Evolutionary conservation across 192 early-diverging fungal genomes (phyloP), one percentile per base, ranked within the genome.

Genomic region (Coemansia sp.): DNA sequence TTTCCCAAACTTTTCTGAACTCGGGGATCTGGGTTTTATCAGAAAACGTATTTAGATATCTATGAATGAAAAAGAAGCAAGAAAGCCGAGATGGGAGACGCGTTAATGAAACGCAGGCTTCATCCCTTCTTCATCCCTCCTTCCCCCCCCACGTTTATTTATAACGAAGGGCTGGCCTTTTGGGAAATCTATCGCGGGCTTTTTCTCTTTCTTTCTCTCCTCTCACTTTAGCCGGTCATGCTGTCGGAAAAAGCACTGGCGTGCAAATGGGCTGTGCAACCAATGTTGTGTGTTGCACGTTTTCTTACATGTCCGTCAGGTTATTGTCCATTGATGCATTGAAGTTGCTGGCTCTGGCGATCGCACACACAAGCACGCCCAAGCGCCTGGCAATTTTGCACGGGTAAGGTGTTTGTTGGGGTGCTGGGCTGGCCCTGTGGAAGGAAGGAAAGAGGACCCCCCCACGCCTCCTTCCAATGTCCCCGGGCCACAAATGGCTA

Each of bases 1-100:
- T 33, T 63, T 48, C 33, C 45, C 48, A 64, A 64, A 51, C 62
- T 52, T 51, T 44, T 53, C 24, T 15, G 24, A 12, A 26, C 24
- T 53, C 51, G 8, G 24, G 24, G 14, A 53, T 26, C 51, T 26
- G 21, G 51, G 21, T 53, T 59, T 59, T 59, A 38, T 34, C 57
- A 59, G 35, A 38, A 59, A 34, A 34, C 30, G 24, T 6, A 20
- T 59, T 35, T 59, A 59, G 16, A 36, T 59, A 55, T 10, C 10
- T 38, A 59, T 36, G 14, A 38, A 59, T n/a, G 38, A 59, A 16
- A 4, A 18, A n/a, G 57, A n/a, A 36, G 21, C 2, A 34, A 34
- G 34, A n/a, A 59, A 59, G 34, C 30, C 15, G 36, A 38, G 34
- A 39, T 9, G 8, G 35, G 57, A 59, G 12, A 59, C 35, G 9